These are phyloP conservation scores for Lodderomyces parapsilosis DNA, from an alignment of 1,139 yeast genomes.

Conservation along the genomic window DNA sequence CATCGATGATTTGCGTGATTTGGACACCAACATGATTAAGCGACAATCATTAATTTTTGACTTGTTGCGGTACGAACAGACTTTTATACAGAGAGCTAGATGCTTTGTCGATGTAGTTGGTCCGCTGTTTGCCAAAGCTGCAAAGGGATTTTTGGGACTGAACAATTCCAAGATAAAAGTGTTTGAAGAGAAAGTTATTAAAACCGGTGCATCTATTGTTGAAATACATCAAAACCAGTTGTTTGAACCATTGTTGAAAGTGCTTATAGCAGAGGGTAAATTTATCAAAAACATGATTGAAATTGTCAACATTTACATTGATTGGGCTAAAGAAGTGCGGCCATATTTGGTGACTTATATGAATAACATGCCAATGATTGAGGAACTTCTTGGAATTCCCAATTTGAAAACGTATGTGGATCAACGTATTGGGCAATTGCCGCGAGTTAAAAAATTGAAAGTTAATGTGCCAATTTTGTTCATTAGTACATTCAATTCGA, in stretches of 20 bases:
- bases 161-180: conserved; percentile 25
- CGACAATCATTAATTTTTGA: conserved; percentile 80
- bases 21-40: conserved; percentile 57
- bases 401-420: conserved; percentile 54
- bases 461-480: conserved; percentile 61
- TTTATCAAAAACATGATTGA: conserved; percentile 51
- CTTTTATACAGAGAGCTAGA: conserved; percentile 67
- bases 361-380: conserved; percentile 36
- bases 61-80: conserved; percentile 69
- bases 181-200: conserved; percentile 61
- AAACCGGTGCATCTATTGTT: conserved; percentile 61
- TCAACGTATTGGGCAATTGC: conserved; percentile 38
- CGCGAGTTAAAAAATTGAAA: conserved; percentile 42
- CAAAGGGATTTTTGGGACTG: conserved; percentile 36
- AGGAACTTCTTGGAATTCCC: conserved; percentile 38
- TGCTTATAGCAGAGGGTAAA: conserved; percentile 54
- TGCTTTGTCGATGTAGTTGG: conserved; percentile 56
- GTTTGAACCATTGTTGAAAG: conserved; percentile 49
- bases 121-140: conserved; percentile 47
- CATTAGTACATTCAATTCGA: conserved; percentile 73
- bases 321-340: conserved; percentile 55
- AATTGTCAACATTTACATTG: conserved; percentile 61
- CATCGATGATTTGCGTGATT: conserved; percentile 52
- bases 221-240: conserved; percentile 56
- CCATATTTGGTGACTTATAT: conserved; percentile 61